phyloP scores from a whole-genome alignment of 768 basidiomycete genomes.

The Suillus clintonianus region DNA sequence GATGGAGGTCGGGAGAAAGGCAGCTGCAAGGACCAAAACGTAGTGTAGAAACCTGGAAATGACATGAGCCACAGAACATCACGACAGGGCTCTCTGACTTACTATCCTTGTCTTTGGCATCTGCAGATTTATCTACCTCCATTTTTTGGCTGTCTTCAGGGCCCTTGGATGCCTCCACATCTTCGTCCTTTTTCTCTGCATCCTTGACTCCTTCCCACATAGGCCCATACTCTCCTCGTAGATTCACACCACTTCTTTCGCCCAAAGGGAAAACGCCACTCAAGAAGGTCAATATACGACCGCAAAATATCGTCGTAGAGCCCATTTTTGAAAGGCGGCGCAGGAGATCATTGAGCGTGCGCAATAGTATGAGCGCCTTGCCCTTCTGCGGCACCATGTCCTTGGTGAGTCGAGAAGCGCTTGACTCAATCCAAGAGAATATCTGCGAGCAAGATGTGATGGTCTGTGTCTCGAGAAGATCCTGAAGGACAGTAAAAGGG shows the following conservation, averaged over 20 bases:
- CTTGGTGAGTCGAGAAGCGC: constrained; percentile 68
- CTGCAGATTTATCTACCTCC: constrained; percentile 55
- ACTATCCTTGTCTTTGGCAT: constrained; percentile 59
- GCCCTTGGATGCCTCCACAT: constrained; percentile 30
- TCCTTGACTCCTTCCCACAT: constrained; percentile 69
- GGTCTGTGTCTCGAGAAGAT: constrained; percentile 84
- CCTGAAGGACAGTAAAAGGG: constrained; percentile 74
- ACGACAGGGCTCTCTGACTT: constrained; percentile 11
- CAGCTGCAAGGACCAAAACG: constrained; percentile 88
- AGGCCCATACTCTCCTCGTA: constrained; percentile 85
- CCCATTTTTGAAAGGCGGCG: constrained; percentile 86
- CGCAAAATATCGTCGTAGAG: constrained; percentile 83
- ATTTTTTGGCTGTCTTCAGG: constrained; percentile 50
- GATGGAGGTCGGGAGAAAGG: constrained; percentile 80
- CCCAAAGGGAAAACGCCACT: constrained; percentile 85
- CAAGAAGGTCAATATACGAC: constrained; percentile 85
- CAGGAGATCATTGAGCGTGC: constrained; percentile 85
- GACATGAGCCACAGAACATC: constrained; percentile 5
- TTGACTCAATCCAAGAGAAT: constrained; percentile 84
- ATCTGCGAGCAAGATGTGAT: constrained; percentile 83
- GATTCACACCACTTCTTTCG: constrained; percentile 89
- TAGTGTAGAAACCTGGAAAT: constrained; percentile 72
- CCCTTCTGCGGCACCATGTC: constrained; percentile 85
- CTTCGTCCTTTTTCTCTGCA: constrained; percentile 35
- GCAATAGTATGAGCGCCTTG: constrained; percentile 81